A percentile compares a stretch with the other conserved stretches of the same genome.
These are phyloP conservation scores for Sesbania bispinosa DNA, from an alignment of 306 rosid species.

Conservation along the genomic window DNA sequence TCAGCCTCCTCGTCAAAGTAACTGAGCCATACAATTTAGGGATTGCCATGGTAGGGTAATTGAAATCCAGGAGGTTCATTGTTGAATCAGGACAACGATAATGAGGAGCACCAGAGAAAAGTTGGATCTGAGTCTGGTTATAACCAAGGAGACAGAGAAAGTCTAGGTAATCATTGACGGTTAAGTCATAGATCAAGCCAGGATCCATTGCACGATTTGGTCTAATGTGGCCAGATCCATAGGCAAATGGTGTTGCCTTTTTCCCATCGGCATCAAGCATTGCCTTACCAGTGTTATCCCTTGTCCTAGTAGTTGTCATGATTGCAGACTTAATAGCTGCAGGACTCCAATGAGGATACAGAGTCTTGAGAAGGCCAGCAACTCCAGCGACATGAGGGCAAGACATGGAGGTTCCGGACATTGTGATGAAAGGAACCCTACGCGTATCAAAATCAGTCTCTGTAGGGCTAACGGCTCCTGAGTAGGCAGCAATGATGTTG, in stretches of 20 bases:
- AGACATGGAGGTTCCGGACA: conserved; percentile 84
- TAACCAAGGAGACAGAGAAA: conserved; percentile 59
- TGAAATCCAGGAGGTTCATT: conserved; percentile 43
- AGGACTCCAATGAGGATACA: conserved; percentile 64
- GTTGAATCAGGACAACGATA: conserved; percentile 21
- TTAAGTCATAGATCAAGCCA: conserved; percentile 70
- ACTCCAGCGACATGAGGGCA: conserved; percentile 80
- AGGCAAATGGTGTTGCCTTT: conserved; percentile 44
- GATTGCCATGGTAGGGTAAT: conserved; percentile 63
- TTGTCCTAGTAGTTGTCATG: conserved; percentile 51
- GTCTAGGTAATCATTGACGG: conserved; percentile 47
- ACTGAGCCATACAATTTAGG: conserved; percentile 40
- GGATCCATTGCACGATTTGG: conserved; percentile 77
- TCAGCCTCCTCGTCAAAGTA: conserved; percentile 46
- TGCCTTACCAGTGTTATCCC: conserved; percentile 48
- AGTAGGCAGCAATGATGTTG: conserved; percentile 57
- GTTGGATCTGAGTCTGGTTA: conserved; percentile 18
- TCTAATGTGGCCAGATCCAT: conserved; percentile 66
- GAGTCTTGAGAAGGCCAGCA: conserved; percentile 62
- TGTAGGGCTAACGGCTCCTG: conserved; percentile 47
- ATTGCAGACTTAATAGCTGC: conserved; percentile 65
- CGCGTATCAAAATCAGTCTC: conserved; percentile 35
- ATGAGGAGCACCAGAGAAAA: conserved; percentile 21
- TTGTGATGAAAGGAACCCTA: conserved; percentile 40
- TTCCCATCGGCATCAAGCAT: conserved; percentile 32